Conservation (phyloP, 352 stramenopile genomes). For the Globisporangium rhizosaccharum region DNA sequence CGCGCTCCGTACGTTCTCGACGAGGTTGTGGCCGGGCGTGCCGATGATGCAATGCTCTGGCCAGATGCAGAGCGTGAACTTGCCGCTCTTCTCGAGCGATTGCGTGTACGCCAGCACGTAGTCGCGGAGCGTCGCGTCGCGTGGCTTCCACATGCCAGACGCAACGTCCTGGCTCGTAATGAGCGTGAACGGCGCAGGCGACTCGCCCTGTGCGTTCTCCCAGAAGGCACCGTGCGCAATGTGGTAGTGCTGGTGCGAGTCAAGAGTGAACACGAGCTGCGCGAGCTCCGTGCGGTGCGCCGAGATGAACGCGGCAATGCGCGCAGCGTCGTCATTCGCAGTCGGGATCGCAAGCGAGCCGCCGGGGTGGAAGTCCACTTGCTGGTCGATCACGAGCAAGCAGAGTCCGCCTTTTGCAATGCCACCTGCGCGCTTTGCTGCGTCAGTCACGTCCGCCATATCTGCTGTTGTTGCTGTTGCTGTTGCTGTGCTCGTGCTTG, state of each 20-base stretch:
- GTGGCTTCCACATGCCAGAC: constrained; percentile 47
- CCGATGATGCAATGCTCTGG: constrained; percentile 96
- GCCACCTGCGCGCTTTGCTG: constrained; percentile 31
- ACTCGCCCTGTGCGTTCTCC: constrained; percentile 53
- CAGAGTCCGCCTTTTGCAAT: constrained; percentile 44
- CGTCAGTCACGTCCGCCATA: constrained; percentile 24
- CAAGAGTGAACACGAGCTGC: constrained; percentile 93
- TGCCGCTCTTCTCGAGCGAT: constrained; percentile 79
- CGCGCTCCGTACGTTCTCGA: constrained; percentile 74
- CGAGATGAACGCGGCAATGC: constrained; percentile 87
- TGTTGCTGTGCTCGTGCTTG: constrained; percentile 1
- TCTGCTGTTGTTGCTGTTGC: too few species aligned
- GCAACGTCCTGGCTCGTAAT: constrained; percentile 86
- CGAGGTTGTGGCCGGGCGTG: constrained; percentile 86
- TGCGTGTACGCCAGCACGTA: constrained; percentile 91
- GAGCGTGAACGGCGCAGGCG: constrained; percentile 89
- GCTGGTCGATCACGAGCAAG: constrained; percentile 94
- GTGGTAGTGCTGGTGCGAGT: constrained; percentile 95
- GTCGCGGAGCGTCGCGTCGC: constrained; percentile 57
- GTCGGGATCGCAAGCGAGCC: constrained; percentile 94
- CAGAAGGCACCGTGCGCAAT: constrained; percentile 95
- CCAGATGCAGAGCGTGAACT: constrained; percentile 95
- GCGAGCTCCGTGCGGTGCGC: constrained; percentile 48
- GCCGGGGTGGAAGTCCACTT: constrained; percentile 95
- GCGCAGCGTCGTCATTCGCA: constrained; percentile 84